Evolutionary conservation across 176 grass and related monocot species (phyloP), one percentile per base, ranked within the genome.

Genomic region (Carex myosuroides): DNA sequence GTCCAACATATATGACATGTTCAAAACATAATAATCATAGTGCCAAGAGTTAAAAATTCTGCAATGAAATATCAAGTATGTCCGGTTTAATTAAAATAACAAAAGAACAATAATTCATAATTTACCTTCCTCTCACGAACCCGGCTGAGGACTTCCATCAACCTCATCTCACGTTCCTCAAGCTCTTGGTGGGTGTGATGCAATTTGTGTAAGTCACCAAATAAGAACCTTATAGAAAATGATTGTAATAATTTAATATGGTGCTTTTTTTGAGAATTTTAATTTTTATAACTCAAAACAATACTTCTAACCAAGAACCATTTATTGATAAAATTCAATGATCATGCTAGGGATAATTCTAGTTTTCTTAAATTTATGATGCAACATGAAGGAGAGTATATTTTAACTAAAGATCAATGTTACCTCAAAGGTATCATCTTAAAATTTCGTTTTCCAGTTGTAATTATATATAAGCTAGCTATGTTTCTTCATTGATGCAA

Each of bases 111-210:
- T 63, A 44, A 61, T 55, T 35, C 13, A 81, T 81, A 11, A 21
- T 39, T 80, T 83, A 83, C 80, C 80, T 83, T 83, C 24, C 80
- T 83, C 2, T 33, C 37, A 30, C 13, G 1, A 52, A 65, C 22
- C n/a, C 17, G 42, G 2, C 6, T 2, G 22, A 62, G 61, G 26
- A 44, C 6, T 8, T 44, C 41, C 3, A 16, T 32, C 13, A 83
- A 26, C 37, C 39, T 32, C 8, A 5, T 83, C n/a, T 83, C 80
- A 30, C 42, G 57, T 10, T 50, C 61, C 17, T 46, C 21, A 8
- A 30, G 17, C n/a, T 83, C 80, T 65, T n/a, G 12, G 8, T 33
- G 12, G 11, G 18, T 48, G 1, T 7, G 3, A 9, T 54, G 39
- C 14, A 16, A 3, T 11, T 50, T 22, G 5, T 18, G 6, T 8